These are phyloP conservation scores for Papiliotrema laurentii DNA, from an alignment of 1,284 basidiomycete genomes.

Conservation along the genomic window DNA sequence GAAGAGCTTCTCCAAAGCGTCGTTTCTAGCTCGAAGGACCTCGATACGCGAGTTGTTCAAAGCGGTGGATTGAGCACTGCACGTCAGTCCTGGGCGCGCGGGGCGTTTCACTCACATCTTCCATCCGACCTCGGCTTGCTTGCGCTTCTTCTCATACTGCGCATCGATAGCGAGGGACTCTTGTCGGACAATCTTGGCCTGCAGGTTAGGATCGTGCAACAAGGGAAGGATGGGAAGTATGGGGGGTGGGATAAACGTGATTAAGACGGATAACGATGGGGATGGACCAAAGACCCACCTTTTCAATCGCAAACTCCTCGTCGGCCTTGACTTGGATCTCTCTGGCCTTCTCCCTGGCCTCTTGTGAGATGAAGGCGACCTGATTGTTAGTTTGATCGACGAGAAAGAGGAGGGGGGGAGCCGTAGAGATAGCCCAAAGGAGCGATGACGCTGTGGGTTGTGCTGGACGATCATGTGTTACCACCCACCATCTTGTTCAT, in stretches of 20 bases:
- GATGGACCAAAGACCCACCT: conserved; percentile 54
- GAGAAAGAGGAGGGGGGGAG: no score
- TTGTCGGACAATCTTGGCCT: conserved; percentile 94
- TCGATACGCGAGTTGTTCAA: conserved; percentile 93
- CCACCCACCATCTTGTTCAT: conserved; percentile 94
- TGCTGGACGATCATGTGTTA: no score
- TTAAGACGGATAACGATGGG: neutral
- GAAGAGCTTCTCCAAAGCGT: conserved; percentile 88
- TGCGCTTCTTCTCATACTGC: conserved; percentile 88
- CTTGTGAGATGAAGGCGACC: conserved; percentile 96
- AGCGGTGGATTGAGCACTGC: conserved; percentile 87
- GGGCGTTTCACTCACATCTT: conserved; percentile 68
- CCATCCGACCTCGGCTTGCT: conserved; percentile 84
- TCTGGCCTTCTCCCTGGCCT: conserved; percentile 91
- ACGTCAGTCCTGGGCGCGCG: neutral
- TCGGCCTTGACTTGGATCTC: conserved; percentile 95
- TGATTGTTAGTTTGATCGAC: no score
- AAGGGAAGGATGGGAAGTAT: neutral
- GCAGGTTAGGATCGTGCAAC: conserved; percentile 1
- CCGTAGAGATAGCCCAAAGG: no score
- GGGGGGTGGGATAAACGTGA: no score
- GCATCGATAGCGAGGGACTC: conserved; percentile 88
- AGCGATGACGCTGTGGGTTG: no score
- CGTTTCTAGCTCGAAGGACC: conserved; percentile 86
- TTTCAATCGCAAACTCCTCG: conserved; percentile 95